phyloP scores from a whole-genome alignment of 371 early-diverging fungal genomes.

The Catenaria anguillulae region DNA sequence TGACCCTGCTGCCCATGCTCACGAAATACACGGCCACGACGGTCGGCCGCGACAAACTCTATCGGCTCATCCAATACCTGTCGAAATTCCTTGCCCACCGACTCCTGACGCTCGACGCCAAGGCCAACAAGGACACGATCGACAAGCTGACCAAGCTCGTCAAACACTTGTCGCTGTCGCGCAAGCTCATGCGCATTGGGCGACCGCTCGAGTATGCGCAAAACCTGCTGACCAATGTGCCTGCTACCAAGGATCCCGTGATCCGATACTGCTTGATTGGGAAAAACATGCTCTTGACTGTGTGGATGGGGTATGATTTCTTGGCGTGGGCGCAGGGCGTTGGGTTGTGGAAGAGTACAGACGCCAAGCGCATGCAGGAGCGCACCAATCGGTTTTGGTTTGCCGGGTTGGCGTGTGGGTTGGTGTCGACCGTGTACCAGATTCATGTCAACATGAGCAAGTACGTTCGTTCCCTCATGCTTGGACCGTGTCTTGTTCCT shows the following conservation, averaged over 20 bases:
- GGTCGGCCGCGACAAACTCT: conserved; percentile 59
- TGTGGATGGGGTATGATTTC: conserved; percentile 7
- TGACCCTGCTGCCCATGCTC: conserved; percentile 16
- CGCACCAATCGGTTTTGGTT: conserved; percentile 2
- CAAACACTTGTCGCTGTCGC: conserved; percentile 36
- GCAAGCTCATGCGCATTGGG: conserved; percentile 36
- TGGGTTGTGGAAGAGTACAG: background rate
- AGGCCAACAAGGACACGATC: conserved; percentile 30
- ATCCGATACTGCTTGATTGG: background rate
- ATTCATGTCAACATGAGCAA: background rate
- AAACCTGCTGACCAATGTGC: background rate
- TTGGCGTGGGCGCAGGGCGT: conserved; percentile 7
- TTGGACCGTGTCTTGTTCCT: too few species aligned
- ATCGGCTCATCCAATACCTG: conserved; percentile 58
- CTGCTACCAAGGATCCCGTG: background rate
- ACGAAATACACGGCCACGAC: conserved; percentile 39
- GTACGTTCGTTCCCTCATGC: too few species aligned
- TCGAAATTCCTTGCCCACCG: conserved; percentile 48
- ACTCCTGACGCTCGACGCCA: conserved; percentile 15
- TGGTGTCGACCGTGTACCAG: background rate
- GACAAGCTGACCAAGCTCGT: conserved; percentile 35
- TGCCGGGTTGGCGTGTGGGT: background rate
- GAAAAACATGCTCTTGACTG: background rate
- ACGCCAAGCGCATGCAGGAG: background rate
- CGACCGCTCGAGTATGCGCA: conserved; percentile 11